Evolutionary conservation across 805 yeast species (phyloP).

Genomic region (Cyberlindnera amylophila): DNA sequence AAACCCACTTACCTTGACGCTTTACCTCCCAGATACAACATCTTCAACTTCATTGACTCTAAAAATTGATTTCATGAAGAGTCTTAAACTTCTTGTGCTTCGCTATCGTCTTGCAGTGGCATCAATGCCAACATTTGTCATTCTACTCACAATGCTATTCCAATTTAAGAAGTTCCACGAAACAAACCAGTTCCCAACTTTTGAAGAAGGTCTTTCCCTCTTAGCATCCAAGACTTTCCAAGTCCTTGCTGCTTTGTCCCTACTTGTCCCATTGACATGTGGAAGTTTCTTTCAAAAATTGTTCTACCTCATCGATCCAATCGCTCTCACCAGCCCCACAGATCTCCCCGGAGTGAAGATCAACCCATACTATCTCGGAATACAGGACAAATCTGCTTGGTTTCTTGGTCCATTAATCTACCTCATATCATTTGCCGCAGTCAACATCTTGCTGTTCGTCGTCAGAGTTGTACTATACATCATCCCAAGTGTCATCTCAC

Average conservation of each 20-base stretch:
- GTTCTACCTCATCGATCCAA: conserved; percentile 49
- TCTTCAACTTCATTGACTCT: conserved; percentile 19
- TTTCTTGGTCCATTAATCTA: conserved; percentile 57
- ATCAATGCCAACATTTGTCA: conserved; percentile 62
- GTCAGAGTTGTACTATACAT: conserved; percentile 3
- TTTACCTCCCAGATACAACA: conserved; percentile 39
- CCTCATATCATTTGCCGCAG: conserved; percentile 42
- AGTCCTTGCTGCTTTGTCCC: conserved; percentile 28
- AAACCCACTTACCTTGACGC: conserved; percentile 37
- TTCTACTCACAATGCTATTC: conserved; percentile 45
- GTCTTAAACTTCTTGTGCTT: conserved; percentile 66
- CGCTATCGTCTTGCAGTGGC: conserved; percentile 75
- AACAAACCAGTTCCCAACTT: conserved; percentile 38
- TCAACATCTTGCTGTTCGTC: conserved; percentile 32
- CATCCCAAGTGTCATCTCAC: not conserved
- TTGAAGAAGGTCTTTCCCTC: conserved; percentile 42
- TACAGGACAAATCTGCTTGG: conserved; percentile 53
- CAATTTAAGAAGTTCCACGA: conserved; percentile 49
- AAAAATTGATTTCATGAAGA: conserved; percentile 51
- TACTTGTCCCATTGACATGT: conserved; percentile 38
- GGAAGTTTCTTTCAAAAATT: conserved; percentile 35
- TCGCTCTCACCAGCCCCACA: conserved; percentile 42
- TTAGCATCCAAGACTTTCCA: conserved; percentile 31
- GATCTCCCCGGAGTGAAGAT: conserved; percentile 40
- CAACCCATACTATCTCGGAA: conserved; percentile 65